Conservation (phyloP, 2,329 filamentous ascomycete species). For the Bipolaris sorokiniana region DNA sequence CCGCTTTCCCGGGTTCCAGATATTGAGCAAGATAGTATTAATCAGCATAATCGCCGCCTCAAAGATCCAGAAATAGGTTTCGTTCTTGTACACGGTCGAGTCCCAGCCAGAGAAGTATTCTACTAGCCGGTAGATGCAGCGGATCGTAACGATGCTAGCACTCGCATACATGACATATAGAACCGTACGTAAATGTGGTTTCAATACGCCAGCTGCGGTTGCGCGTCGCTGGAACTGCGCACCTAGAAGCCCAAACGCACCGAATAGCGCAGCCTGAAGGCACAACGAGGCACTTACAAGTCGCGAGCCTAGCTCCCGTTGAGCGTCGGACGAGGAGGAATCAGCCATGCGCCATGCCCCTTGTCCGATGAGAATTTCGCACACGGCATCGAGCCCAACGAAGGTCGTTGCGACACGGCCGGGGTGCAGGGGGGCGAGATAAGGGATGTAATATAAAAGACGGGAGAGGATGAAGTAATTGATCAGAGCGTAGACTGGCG, state of each 20-base stretch:
- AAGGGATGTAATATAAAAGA: slow-evolving; percentile 66
- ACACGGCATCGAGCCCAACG: slow-evolving; percentile 58
- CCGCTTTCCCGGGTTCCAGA: slow-evolving; percentile 58
- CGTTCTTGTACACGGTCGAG: slow-evolving; percentile 50
- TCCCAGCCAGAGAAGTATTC: slow-evolving; percentile 55
- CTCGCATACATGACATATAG: slow-evolving; percentile 58
- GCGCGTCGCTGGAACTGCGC: slow-evolving; percentile 56
- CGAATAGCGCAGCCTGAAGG: slow-evolving; percentile 59
- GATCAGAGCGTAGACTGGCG: slow-evolving; percentile 64
- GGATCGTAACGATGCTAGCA: slow-evolving; percentile 55
- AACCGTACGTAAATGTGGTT: slow-evolving; percentile 51
- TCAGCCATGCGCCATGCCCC: slow-evolving; percentile 58
- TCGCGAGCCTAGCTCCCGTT: slow-evolving; percentile 52
- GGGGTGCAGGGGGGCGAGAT: slow-evolving; percentile 64
- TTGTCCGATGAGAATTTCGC: slow-evolving; percentile 60
- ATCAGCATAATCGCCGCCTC: slow-evolving; percentile 60
- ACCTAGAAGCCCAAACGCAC: slow-evolving; percentile 56
- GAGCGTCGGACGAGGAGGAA: slow-evolving; percentile 40
- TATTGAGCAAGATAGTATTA: slow-evolving; percentile 59
- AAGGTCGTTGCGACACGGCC: slow-evolving; percentile 66
- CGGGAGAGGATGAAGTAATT: slow-evolving; percentile 68
- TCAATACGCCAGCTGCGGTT: slow-evolving; percentile 49
- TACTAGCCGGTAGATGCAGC: slow-evolving; percentile 61
- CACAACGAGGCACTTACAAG: slow-evolving; percentile 59
- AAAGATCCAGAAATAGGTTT: slow-evolving; percentile 63